Evolutionary conservation across 2,329 filamentous ascomycete species (phyloP), one percentile per base, ranked within the genome.

Genomic region (Sarocladium oryzae): DNA sequence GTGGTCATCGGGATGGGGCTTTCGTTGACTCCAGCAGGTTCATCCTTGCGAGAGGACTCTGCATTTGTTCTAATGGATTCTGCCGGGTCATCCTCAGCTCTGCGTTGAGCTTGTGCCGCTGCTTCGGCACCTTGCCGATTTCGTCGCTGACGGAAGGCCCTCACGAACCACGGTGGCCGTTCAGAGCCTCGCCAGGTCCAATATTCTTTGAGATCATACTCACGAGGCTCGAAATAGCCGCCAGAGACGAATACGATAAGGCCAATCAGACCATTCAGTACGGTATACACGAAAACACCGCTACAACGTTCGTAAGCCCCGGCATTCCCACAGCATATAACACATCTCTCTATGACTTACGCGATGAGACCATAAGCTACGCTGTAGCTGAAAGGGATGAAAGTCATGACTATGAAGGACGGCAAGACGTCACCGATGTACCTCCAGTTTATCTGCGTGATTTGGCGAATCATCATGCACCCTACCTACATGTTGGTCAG

Each of bases 381-480:
- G 49, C 83, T 87, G 74, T 89, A 90, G 56, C 82, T 88, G 63
- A 89, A 88, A 0, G 86, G 86, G 70, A 90, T 89, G 51, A 88
- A 79, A 2, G 81, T 79, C 58, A 89, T 81, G 4, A 86, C 88
- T 28, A 89, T 74, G 66, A 89, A 89, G 0, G 86, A 88, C 0
- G 86, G 86, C 2, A 89, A 72, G 0, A 86, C 83, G 55, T 90
- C 86, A 48, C 86, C 86, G 50, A 88, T 81, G 58, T 88, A 89
- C 18, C 74, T 71, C 86, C 86, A 89, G 68, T 89, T 89, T 68
- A 89, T 83, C 50, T 84, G 79, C 18, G 79, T 82, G 50, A 88
- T 84, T 60, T 88, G 84, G 8, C 84, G 82, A 56, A 87, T 85
- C 86, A 90, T 90, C 68, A 89, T 76, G 57, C 84, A 87, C 3